A percentile compares a stretch with the other conserved stretches of the same genome.
phyloP scores from a whole-genome alignment of 2,329 filamentous ascomycete species.

The Cercospora nicotianae region DNA sequence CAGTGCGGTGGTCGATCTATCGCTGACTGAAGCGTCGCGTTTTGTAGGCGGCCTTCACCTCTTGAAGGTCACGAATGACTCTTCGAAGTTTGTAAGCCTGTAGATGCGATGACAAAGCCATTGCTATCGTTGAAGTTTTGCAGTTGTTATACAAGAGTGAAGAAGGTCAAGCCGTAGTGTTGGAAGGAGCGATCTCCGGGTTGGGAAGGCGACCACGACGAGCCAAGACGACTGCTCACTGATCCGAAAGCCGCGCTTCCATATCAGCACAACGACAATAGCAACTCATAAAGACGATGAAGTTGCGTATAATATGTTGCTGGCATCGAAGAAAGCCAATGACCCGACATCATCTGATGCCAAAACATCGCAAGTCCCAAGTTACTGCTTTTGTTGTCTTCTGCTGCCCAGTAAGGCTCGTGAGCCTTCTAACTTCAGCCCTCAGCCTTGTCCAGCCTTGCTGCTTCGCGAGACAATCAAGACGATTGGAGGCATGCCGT shows the following conservation, averaged over 20 bases:
- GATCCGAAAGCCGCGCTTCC: not conserved
- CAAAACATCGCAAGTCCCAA: no score
- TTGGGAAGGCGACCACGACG: not conserved
- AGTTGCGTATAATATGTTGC: not conserved
- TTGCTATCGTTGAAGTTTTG: not conserved
- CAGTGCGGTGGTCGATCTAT: not conserved
- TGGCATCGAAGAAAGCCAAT: no score
- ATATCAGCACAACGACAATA: not conserved
- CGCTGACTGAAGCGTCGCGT: not conserved
- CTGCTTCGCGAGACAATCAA: not conserved
- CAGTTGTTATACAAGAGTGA: no score
- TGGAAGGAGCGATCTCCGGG: not conserved
- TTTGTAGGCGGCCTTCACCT: not conserved
- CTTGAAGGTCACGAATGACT: not conserved
- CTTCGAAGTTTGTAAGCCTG: not conserved
- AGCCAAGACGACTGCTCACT: not conserved
- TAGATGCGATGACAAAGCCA: not conserved
- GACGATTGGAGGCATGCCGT: not conserved
- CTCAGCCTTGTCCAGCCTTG: not conserved
- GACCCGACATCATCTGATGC: no score
- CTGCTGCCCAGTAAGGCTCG: not conserved
- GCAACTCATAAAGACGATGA: no score
- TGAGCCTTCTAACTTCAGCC: not conserved
- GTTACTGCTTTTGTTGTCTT: no score
- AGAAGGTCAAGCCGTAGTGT: not conserved